Evolutionary conservation across 495 filamentous ascomycete species (phyloP), one percentile per base, ranked within the genome.

Genomic region (Geoglossum glabrum): DNA sequence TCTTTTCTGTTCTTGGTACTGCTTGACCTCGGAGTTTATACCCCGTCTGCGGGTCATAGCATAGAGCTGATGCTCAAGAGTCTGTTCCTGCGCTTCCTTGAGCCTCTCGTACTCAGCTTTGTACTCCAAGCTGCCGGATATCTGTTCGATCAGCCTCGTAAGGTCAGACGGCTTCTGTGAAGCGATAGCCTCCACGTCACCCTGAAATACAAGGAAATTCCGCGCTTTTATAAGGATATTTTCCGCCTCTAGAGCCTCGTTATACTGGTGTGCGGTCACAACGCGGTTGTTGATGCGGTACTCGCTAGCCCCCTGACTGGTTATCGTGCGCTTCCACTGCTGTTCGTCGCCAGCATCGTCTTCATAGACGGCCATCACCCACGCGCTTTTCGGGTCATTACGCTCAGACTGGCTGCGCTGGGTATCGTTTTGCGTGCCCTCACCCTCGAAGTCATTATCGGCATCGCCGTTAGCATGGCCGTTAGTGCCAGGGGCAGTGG

Each of bases 301-400:
- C 66, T 97, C 93, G 79, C 88, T 95, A 23, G 79, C 80, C 38
- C 93, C 92, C 58, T 79, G 75, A 65, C 77, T 86, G 17, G 92
- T 95, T 65, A 99, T 97, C 56, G 81, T 81, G 49, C 92, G 86
- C 70, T 94, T 95, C 92, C 92, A 99, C 64, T 82, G 78, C 62
- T 95, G 88, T 69, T 94, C 86, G 60, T 97, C 90, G 34, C 90
- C 90, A 1, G 88, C 89, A 68, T 97, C 92, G 62, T 99, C 92
- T 67, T 96, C 90, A 70, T 96, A 99, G 34, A 97, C 89, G 8
- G 92, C 92, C 89, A 94, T 96, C 3, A 99, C 92, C 90, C 90
- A 99, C 3, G 92, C 92, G 7, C 83, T 88, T 63, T 85, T 87
- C 0, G 92, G 93, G 61, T 97, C 90, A 61, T 79, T 76, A 43